These are phyloP conservation scores for Apiotrichum veenhuisii DNA, from an alignment of 1,284 basidiomycete genomes.

Conservation along the genomic window DNA sequence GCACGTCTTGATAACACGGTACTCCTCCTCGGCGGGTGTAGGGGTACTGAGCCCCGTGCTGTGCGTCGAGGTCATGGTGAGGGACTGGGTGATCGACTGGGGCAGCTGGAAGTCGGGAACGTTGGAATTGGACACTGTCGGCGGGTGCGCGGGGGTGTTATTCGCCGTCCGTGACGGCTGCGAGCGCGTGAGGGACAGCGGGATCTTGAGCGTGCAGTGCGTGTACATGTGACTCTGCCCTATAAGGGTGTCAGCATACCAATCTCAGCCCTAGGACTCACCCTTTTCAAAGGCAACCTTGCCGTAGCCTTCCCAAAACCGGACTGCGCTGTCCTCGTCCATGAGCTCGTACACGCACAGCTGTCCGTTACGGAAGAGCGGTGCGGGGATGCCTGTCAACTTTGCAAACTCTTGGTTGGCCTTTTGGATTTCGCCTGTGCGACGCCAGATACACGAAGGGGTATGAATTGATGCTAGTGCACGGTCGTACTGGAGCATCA, in stretches of 20 bases:
- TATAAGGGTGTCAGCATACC: conserved; percentile 10
- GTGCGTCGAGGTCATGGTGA: background rate
- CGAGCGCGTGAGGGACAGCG: conserved; percentile 44
- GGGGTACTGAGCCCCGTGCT: conserved; percentile 14
- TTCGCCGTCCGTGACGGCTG: conserved; percentile 22
- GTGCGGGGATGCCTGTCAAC: conserved; percentile 38
- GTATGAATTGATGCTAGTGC: conserved; percentile 94
- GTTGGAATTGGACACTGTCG: conserved; percentile 6
- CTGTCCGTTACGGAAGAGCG: conserved; percentile 58
- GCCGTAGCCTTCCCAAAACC: conserved; percentile 88
- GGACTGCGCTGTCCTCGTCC: conserved; percentile 92
- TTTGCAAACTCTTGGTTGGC: conserved; percentile 73
- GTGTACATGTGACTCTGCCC: conserved; percentile 71
- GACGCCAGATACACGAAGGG: conserved; percentile 91
- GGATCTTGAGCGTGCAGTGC: conserved; percentile 82
- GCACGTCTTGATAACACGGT: conserved; percentile 78
- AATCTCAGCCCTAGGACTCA: conserved; percentile 25
- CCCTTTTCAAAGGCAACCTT: conserved; percentile 83
- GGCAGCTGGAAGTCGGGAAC: conserved; percentile 27
- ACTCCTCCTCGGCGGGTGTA: conserved; percentile 55
- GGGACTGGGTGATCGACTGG: conserved; percentile 11
- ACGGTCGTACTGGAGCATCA: conserved; percentile 92
- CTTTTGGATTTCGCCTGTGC: conserved; percentile 98
- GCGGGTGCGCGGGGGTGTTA: conserved; percentile 20
- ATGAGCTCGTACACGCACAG: conserved; percentile 96